Conservation (phyloP, 371 early-diverging fungal genomes). For the Mucor sp. region DNA sequence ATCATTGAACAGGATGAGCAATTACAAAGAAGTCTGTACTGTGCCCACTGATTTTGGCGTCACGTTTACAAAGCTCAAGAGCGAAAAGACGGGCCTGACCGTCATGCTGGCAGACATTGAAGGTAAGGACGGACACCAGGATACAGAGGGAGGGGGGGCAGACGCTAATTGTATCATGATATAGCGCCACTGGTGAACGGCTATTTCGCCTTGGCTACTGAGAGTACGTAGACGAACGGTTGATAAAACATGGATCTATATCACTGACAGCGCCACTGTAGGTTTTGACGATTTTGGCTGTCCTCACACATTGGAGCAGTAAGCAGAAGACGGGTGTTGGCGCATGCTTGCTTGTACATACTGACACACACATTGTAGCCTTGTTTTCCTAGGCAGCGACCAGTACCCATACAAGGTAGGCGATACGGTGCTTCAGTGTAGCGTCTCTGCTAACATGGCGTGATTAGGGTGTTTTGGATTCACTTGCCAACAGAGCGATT, state of each 20-base stretch:
- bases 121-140: conserved; percentile 38
- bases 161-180: not conserved
- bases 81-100: conserved; percentile 59
- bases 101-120: conserved; percentile 66
- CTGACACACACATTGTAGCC: conserved; percentile 27
- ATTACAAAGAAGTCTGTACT: conserved; percentile 37
- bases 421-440: not conserved
- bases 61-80: conserved; percentile 58
- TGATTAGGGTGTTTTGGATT: conserved; percentile 63
- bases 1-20: conserved; percentile 18
- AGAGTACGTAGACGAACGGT: conserved; percentile 40
- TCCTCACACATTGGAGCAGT: conserved; percentile 75
- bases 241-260: not conserved
- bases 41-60: conserved; percentile 48
- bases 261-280: conserved; percentile 10
- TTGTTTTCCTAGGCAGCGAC: conserved; percentile 69
- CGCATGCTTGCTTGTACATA: not conserved
- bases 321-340: conserved; percentile 28
- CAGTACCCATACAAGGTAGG: conserved; percentile 68
- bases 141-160: not conserved
- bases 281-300: conserved; percentile 72
- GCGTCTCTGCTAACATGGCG: not conserved
- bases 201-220: conserved; percentile 67
- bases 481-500: conserved; percentile 68
- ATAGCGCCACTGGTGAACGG: conserved; percentile 69